Evolutionary conservation across 495 filamentous ascomycete species (phyloP), one percentile per base, ranked within the genome.

Genomic region (Aspergillus homomorphus): DNA sequence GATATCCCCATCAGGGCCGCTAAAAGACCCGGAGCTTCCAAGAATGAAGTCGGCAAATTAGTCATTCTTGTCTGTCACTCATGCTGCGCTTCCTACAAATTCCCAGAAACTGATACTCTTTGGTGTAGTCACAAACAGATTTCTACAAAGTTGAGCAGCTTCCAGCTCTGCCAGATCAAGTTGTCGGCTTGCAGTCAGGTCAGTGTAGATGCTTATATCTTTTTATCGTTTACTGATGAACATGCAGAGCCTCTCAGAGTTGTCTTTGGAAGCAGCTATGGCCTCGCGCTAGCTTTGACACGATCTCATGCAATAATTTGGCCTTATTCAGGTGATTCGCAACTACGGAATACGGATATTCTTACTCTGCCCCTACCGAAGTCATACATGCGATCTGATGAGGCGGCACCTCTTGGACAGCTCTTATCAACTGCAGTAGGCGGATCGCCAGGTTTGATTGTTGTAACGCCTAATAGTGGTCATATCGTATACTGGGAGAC

Each of bases 401-500:
- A 89, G 42, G 79, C 86, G 8, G 78, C 92, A 19, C 92, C 94
- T 2, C 76, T 96, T 18, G 95, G 91, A 33, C 79, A 87, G 46
- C 79, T 99, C 18, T 84, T 97, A 12, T 85, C 89, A 1, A 89
- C 87, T 38, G 84, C 85, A 15, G 83, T 87, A 22, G 85, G 85
- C 21, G 80, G 82, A 16, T 88, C 91, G 45, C 89, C 93, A 3
- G 94, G 92, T 2, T 76, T 98, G 14, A 83, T 98, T 19, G 77
- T 96, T 14, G 78, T 99, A 12, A 87, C 90, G 73, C 91, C 92
- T 1, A 81, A 81, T 18, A 91, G 80, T 33, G 94, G 94, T 26
- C 93, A 86, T 68, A 82, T 98, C 48, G 84, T 87, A 38, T 99
- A 92, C 71, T 99, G 92, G 93, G 95, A 98, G 68, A 91, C 89